A percentile compares a stretch with the other conserved stretches of the same genome.
phyloP scores from a whole-genome alignment of 257 asterid species.

The Sherardia arvensis region DNA sequence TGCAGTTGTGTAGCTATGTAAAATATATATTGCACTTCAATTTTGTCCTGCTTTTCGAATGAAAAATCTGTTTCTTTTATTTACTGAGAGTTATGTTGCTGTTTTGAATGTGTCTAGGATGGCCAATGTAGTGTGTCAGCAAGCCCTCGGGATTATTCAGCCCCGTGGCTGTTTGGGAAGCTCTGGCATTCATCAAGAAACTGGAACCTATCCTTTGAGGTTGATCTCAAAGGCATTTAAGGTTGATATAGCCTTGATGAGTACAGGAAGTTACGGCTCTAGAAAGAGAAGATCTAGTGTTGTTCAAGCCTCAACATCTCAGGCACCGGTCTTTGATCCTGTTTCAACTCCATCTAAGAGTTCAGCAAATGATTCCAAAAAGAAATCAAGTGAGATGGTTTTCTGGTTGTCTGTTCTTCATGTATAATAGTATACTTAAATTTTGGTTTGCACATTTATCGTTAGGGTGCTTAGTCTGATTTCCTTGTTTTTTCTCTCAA shows the following conservation, averaged over 20 bases:
- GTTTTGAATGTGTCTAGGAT: constrained; percentile 32
- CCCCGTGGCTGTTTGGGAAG: constrained; percentile 28
- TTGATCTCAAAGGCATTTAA: constrained; percentile 44
- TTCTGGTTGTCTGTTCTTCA: not conserved
- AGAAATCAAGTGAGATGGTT: constrained; percentile 56
- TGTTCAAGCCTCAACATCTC: constrained; percentile 52
- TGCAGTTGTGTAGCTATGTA: not conserved
- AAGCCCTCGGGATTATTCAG: constrained; percentile 45
- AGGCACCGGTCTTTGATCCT: constrained; percentile 38
- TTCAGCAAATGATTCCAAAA: constrained; percentile 40
- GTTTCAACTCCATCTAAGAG: constrained; percentile 46
- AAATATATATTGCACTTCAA: not conserved
- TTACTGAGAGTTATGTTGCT: not conserved
- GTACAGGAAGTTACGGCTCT: constrained; percentile 29
- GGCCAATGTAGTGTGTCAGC: constrained; percentile 58
- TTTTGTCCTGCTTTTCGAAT: not conserved
- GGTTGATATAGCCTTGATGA: constrained; percentile 30
- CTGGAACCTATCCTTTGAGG: constrained; percentile 39
- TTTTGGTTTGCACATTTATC: not conserved
- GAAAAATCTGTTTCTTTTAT: not conserved
- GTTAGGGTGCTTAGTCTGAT: not conserved
- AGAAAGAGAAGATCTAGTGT: constrained; percentile 31
- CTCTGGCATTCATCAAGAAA: constrained; percentile 39
- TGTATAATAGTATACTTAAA: not conserved
- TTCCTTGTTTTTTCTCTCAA: constrained; percentile 13